phyloP scores from a whole-genome alignment of 805 yeast species.

The Ogataea wickerhamii region DNA sequence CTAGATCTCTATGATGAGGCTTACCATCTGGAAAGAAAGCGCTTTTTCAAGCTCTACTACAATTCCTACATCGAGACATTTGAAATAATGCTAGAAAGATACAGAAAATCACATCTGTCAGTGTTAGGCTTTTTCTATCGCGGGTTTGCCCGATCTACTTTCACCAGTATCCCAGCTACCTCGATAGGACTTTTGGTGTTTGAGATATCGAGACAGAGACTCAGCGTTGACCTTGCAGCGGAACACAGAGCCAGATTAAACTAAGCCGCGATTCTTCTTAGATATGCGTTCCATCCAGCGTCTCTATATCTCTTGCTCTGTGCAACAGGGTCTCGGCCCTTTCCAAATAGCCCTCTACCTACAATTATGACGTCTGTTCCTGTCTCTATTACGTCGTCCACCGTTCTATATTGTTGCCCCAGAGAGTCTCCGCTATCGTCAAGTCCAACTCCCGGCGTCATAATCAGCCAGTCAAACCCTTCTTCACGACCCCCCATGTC shows the following conservation, averaged over 20 bases:
- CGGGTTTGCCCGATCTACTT: slow-evolving; percentile 70
- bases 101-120: slow-evolving; percentile 48
- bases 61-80: slow-evolving; percentile 76
- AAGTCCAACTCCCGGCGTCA: slow-evolving; percentile 98
- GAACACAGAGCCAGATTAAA: slow-evolving; percentile 5
- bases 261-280: slow-evolving; percentile 36
- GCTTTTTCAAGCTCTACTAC: slow-evolving; percentile 52
- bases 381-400: slow-evolving; percentile 70
- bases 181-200: slow-evolving; percentile 81
- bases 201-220: slow-evolving; percentile 64
- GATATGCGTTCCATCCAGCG: slow-evolving; percentile 95
- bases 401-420: slow-evolving; percentile 97
- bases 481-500: slow-evolving; percentile 79
- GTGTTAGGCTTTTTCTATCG: slow-evolving; percentile 71
- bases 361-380: slow-evolving; percentile 97
- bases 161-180: slow-evolving; percentile 82
- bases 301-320: slow-evolving; percentile 86
- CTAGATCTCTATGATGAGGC: slow-evolving; percentile 57
- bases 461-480: slow-evolving; percentile 90
- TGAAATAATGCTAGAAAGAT: slow-evolving; percentile 52
- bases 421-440: slow-evolving; percentile 94
- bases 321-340: slow-evolving; percentile 84
- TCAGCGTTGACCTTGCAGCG: slow-evolving; percentile 29
- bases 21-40: slow-evolving; percentile 22
- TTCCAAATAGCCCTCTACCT: slow-evolving; percentile 95